These are phyloP conservation scores for Podila minutissima DNA, from an alignment of 192 early-diverging fungal genomes.

Conservation along the genomic window DNA sequence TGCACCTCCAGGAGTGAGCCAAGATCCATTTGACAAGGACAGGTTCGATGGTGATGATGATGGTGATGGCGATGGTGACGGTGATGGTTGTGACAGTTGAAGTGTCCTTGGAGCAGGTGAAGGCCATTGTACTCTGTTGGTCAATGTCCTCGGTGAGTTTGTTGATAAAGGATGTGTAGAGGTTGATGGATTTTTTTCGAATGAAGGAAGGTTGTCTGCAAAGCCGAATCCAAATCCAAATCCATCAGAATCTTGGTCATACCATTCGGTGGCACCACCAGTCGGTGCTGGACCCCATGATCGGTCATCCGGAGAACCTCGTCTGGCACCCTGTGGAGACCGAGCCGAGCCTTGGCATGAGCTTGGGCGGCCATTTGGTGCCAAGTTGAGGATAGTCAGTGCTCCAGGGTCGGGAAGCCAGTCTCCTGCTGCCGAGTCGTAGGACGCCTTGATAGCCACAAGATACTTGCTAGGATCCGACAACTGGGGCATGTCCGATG, in stretches of 20 bases:
- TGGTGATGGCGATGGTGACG: no score
- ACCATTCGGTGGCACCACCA: neutral
- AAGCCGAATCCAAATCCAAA: neutral
- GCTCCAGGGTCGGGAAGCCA: neutral
- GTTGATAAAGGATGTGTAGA: neutral
- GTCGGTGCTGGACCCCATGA: neutral
- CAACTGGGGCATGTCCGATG: neutral
- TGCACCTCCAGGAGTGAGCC: neutral
- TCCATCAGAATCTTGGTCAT: neutral
- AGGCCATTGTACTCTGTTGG: neutral
- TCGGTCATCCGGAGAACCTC: neutral
- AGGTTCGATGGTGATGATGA: neutral
- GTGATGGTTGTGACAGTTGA: no score
- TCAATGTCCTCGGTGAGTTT: neutral
- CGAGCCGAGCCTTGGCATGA: neutral
- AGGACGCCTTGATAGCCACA: conserved; percentile 29
- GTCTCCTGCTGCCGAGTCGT: neutral
- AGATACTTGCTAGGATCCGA: neutral
- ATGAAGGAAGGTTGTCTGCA: neutral
- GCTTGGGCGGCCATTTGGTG: neutral
- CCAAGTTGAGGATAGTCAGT: neutral
- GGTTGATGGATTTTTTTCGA: neutral
- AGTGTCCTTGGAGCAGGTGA: neutral
- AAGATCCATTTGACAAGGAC: neutral
- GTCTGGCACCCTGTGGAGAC: neutral